Conservation (phyloP, 2,329 filamentous ascomycete species). For the Dendryphion nanum region DNA sequence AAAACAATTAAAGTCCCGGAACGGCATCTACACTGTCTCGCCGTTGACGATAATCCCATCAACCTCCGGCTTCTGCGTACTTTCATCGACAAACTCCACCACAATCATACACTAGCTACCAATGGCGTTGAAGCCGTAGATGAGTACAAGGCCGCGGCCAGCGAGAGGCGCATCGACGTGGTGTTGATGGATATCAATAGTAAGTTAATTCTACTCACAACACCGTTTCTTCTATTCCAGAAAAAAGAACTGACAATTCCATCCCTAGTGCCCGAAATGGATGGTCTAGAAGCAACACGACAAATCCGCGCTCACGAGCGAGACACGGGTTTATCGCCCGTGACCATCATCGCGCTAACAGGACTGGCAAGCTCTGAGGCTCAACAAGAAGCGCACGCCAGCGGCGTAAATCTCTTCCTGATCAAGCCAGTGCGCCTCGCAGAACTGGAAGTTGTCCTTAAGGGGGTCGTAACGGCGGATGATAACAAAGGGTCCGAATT, state of each 20-base stretch:
- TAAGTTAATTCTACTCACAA: no score
- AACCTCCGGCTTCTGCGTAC: constrained; percentile 38
- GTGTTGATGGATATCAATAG: constrained; percentile 35
- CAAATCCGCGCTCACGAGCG: constrained; percentile 48
- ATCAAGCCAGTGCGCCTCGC: constrained; percentile 53
- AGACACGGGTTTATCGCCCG: constrained; percentile 40
- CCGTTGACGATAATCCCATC: constrained; percentile 42
- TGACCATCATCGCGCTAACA: constrained; percentile 54
- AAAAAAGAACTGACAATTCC: no score
- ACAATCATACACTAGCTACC: constrained; percentile 30
- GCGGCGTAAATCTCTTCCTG: constrained; percentile 55
- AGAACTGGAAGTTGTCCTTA: constrained; percentile 43
- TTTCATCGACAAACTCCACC: constrained; percentile 35
- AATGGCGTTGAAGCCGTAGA: constrained; percentile 39
- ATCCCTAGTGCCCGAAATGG: constrained; percentile 40
- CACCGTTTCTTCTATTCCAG: no score
- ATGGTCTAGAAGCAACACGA: constrained; percentile 41
- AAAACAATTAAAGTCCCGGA: constrained; percentile 18
- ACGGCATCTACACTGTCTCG: constrained; percentile 29
- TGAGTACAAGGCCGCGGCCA: constrained; percentile 18
- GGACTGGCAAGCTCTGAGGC: constrained; percentile 52
- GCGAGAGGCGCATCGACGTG: constrained; percentile 5
- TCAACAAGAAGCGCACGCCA: constrained; percentile 51
- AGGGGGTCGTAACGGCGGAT: constrained; percentile 21
- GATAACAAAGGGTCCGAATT: no score